Evolutionary conservation across 345 rosid genomes (phyloP).

Genomic region (Cardiospermum halicacabum): DNA sequence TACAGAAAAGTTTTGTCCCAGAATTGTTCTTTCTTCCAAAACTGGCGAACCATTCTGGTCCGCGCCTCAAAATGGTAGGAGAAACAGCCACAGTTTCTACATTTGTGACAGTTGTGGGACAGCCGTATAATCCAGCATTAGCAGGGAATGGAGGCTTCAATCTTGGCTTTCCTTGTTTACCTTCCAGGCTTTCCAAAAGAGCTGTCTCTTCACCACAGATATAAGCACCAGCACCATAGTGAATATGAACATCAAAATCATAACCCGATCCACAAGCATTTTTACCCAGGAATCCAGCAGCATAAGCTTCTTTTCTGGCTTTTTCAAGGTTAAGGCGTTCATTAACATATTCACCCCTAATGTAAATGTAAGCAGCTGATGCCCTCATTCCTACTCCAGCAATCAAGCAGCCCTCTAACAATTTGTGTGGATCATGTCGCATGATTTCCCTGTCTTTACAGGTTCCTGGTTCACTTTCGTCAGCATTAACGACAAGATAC

Average conservation of each 20-base stretch:
- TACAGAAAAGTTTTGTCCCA: conserved; percentile 79
- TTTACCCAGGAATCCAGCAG: conserved; percentile 84
- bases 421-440: conserved; percentile 97
- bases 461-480: conserved; percentile 99
- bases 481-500: conserved; percentile 94
- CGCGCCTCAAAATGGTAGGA: conserved; percentile 91
- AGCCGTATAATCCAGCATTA: conserved; percentile 93
- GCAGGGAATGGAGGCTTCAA: conserved; percentile 99
- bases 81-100: conserved; percentile 98
- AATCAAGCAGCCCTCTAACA: conserved; percentile 94
- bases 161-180: conserved; percentile 96
- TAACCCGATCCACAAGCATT: conserved; percentile 98
- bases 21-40: conserved; percentile 94
- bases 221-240: conserved; percentile 97
- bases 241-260: conserved; percentile 94
- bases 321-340: conserved; percentile 72
- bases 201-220: conserved; percentile 99
- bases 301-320: conserved; percentile 93
- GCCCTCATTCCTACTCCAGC: conserved; percentile 99
- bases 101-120: conserved; percentile 94
- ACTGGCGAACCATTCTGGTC: conserved; percentile 99
- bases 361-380: conserved; percentile 89
- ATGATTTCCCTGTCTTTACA: conserved; percentile 97
- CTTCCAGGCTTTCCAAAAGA: conserved; percentile 94
- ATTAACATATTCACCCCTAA: conserved; percentile 95